Base-by-base conservation (phyloP, 805 yeast genomes). In the Millerozyma acaciae region DNA sequence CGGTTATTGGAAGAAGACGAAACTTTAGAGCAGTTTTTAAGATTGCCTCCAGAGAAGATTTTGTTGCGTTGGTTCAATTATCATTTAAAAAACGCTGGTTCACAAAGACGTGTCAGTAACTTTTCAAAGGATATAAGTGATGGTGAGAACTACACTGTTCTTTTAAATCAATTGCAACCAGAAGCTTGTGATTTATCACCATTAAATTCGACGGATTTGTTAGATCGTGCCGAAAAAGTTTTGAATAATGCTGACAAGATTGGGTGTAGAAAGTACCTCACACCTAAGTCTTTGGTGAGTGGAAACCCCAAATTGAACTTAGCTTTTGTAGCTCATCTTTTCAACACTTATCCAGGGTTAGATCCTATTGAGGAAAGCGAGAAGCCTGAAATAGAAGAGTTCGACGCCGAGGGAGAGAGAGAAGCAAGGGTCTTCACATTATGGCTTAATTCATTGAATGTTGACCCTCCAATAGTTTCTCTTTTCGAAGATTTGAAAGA, bases 391-490 rank as follows among this genome's bases (percentile, higher is more conserved):
- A 86, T 93, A 48, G 98, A 93, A 67, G 97, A 87, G 47, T 93
- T 93, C 53, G 98, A 93, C 57, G 98, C 98, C 16, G 98, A 93
- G 65, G 98, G 98, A 43, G 98, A 93, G 66, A 84, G 98, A 66
- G 98, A 93, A 67, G 98, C 98, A 3, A 78, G 98, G 60, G 98
- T 93, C 8, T 93, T 93, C 65, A 93, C 98, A 5, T 68, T 93
- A 52, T 93, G 98, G 98, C 76, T 93, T 55, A 93, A 93, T 64
- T 87, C 96, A 2, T 73, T 93, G 50, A 97, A 93, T 46, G 97
- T 93, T 10, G 93, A 89, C 43, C 97, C 97, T 17, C 85, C 96
- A 16, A 90, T 93, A 39, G 87, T 87, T 32, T 79, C 84, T 10
- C 67, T 93, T 47, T 93, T 93, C 50, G 97, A 90, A 62, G 97